phyloP scores from a whole-genome alignment of 2,329 filamentous ascomycete species.

The Fusarium domesticum region DNA sequence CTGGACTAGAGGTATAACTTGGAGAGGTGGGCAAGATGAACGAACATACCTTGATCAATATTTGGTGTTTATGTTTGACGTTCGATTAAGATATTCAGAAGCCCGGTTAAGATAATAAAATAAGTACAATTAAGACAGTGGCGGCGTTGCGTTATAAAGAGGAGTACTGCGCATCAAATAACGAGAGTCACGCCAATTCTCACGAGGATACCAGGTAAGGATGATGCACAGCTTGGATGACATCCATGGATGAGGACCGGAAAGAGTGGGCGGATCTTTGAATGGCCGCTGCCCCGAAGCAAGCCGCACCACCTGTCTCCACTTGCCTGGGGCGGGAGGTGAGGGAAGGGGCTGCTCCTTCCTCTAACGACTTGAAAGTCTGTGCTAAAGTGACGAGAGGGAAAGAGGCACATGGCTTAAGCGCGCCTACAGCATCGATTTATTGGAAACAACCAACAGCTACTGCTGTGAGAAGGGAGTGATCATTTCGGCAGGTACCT shows the following conservation, averaged over 20 bases:
- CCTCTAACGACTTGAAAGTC: not conserved
- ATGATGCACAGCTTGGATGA: conserved; percentile 6
- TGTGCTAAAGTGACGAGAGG: not conserved
- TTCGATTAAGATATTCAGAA: no score
- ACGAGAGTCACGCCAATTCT: conserved; percentile 6
- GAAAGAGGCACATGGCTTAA: not conserved
- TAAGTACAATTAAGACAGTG: not conserved
- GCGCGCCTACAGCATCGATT: not conserved
- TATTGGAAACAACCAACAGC: no score
- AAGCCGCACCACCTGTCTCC: conserved; percentile 4
- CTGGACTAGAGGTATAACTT: not conserved
- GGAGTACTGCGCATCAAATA: not conserved
- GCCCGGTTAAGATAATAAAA: no score
- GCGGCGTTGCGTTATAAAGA: not conserved
- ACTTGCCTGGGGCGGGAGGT: not conserved
- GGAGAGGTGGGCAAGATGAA: not conserved
- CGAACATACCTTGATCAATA: not conserved
- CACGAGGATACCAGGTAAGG: conserved; percentile 11
- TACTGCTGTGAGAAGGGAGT: no score
- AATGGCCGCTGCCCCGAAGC: conserved; percentile 25
- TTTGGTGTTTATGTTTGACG: no score
- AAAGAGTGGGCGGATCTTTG: conserved; percentile 25
- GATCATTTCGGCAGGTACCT: no score
- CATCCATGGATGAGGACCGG: conserved; percentile 4
- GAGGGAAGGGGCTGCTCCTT: not conserved